Evolutionary conservation across 2,329 filamentous ascomycete genomes (phyloP), one percentile per base, ranked within the genome.

Genomic region (Botrytis aclada): DNA sequence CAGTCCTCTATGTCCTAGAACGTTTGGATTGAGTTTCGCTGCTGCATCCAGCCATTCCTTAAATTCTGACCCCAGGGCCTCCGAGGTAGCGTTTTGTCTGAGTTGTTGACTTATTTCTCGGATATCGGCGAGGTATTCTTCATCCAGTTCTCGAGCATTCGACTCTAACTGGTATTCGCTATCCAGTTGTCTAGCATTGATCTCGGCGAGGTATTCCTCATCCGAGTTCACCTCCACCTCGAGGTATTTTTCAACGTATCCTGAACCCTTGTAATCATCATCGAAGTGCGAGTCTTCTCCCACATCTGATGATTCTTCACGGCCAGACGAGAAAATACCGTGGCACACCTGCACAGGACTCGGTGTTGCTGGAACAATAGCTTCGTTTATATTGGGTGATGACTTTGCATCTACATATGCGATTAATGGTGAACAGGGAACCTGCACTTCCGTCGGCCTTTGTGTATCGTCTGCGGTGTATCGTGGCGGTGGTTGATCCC

Each of bases 181-280:
- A 51, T 51, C 45, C 45, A 51, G 45, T 51, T 25, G 45, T 51
- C 45, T 51, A 51, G 45, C 51, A 54, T 54, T 54, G 22, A 10
- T 29, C 51, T n/a, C 61, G 37, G 61, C 61, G 22, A 64, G 61
- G 34, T 41, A 64, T 64, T 64, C 61, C 61, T 64, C 61, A 45
- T 64, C 61, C 61, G 61, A 64, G 61, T 64, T 51, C 45, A 51
- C 45, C 45, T 51, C 61, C 37, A 64, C 37, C 8, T 64, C 61
- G 43, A 41, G 61, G 12, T 32, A 64, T 64, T 25, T n/a, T 64
- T 64, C 61, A 16, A 64, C 25, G 43, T 43, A 14, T 43, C 61
- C 37, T 64, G 39, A 64, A 43, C 18, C 61, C 22, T 64, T 41
- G 61, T n/a, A 43, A 45, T 14, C 6, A 32, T 63, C 25, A 37